Conservation (phyloP, 345 rosid genomes). For the Murraya paniculata region DNA sequence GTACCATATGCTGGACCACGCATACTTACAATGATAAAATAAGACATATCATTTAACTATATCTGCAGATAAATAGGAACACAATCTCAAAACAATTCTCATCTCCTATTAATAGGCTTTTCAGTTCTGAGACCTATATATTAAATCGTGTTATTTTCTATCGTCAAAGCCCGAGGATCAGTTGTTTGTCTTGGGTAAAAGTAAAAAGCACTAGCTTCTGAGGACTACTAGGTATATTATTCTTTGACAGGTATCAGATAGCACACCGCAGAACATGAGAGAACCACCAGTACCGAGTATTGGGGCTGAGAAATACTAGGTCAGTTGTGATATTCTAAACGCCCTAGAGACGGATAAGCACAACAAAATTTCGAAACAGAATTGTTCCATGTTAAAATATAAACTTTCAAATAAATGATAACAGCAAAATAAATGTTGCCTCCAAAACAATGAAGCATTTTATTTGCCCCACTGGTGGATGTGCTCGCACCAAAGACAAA, state of each 20-base stretch:
- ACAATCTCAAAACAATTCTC: background rate
- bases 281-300: too few relatives aligned
- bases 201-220: background rate
- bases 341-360: background rate
- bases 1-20: background rate
- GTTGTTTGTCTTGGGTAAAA: background rate
- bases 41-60: background rate
- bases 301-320: background rate
- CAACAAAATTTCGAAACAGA: background rate
- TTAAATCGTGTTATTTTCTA: too few relatives aligned
- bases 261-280: background rate
- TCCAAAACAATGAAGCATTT: background rate
- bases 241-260: background rate
- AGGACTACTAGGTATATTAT: background rate
- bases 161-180: background rate
- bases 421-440: background rate
- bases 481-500: constrained; percentile 10
- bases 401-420: background rate
- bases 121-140: background rate
- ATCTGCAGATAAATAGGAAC: background rate
- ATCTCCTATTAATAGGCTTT: background rate
- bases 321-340: background rate
- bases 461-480: background rate
- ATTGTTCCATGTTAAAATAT: background rate
- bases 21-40: background rate